Conservation (phyloP, 2,329 filamentous ascomycete species). For the Fusarium virguliforme region DNA sequence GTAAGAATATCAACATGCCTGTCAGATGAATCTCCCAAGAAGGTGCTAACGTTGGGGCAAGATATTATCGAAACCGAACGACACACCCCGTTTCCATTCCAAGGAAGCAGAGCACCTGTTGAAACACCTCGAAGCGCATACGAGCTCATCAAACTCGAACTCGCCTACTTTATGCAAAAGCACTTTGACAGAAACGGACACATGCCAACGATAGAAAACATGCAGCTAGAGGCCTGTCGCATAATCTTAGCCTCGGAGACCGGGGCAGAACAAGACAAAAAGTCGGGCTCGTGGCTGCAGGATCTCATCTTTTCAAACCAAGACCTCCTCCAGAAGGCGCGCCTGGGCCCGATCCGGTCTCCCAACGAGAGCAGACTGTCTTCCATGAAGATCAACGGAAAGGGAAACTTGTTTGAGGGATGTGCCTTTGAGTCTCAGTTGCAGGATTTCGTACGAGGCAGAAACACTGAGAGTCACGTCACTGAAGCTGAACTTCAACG, state of each 20-base stretch:
- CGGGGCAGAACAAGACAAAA: neutral
- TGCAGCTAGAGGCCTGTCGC: constrained; percentile 50
- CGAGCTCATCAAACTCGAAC: constrained; percentile 57
- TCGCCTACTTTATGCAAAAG: constrained; percentile 52
- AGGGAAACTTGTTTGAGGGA: constrained; percentile 48
- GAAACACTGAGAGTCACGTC: neutral
- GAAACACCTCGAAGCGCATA: constrained; percentile 50
- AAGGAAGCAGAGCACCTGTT: constrained; percentile 37
- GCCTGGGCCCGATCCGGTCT: constrained; percentile 47
- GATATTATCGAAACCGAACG: constrained; percentile 45
- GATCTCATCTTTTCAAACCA: constrained; percentile 46
- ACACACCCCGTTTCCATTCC: constrained; percentile 45
- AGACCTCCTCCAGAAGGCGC: constrained; percentile 33
- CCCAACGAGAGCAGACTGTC: constrained; percentile 41
- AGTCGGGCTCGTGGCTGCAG: constrained; percentile 47
- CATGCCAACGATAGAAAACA: constrained; percentile 38
- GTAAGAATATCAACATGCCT: constrained; percentile 41
- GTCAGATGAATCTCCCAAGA: neutral
- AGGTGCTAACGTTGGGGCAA: neutral
- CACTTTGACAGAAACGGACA: constrained; percentile 43
- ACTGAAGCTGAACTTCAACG: constrained; percentile 35
- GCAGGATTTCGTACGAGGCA: constrained; percentile 22
- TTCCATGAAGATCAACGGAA: constrained; percentile 49
- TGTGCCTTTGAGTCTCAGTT: constrained; percentile 51
- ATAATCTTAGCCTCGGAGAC: constrained; percentile 52